Conservation (phyloP, 2,329 filamentous ascomycete species). For the Phaeoacremonium minimum region DNA sequence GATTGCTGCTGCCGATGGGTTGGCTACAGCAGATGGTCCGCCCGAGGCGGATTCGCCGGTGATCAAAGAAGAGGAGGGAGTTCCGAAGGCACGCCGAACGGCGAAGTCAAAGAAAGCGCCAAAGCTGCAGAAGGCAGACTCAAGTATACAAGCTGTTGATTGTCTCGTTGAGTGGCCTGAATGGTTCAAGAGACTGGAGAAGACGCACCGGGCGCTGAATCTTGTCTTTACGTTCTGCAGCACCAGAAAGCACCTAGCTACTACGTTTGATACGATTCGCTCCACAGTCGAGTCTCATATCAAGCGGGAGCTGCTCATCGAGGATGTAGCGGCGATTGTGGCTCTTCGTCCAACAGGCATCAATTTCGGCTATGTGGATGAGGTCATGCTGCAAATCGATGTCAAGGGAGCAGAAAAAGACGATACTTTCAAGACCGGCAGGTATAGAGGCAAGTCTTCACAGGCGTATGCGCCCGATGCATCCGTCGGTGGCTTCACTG, state of each 20-base stretch:
- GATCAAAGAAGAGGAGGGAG: too few species aligned
- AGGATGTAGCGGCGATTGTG: constrained; percentile 80
- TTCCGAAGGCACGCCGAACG: background rate
- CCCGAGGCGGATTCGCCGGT: too few species aligned
- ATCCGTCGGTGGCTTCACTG: constrained; percentile 53
- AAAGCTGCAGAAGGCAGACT: constrained; percentile 7
- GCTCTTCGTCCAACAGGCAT: constrained; percentile 73
- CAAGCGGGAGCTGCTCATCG: constrained; percentile 62
- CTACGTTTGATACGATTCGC: constrained; percentile 86
- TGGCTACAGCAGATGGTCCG: too few species aligned
- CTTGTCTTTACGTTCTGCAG: constrained; percentile 93
- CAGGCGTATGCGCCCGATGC: constrained; percentile 47
- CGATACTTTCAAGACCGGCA: constrained; percentile 56
- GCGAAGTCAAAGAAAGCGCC: constrained; percentile 10
- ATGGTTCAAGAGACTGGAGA: constrained; percentile 66
- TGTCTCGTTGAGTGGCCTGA: constrained; percentile 63
- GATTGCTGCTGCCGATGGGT: too few species aligned
- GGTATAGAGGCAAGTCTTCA: constrained; percentile 44
- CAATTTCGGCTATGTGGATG: constrained; percentile 82
- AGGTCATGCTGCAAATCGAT: constrained; percentile 76
- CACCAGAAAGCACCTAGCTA: constrained; percentile 86
- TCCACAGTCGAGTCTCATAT: constrained; percentile 80
- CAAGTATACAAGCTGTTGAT: constrained; percentile 14
- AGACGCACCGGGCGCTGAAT: constrained; percentile 80
- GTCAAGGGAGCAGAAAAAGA: constrained; percentile 64